These are phyloP conservation scores for Leishmania arabica DNA, from an alignment of 208 protist species.

Conservation along the genomic window DNA sequence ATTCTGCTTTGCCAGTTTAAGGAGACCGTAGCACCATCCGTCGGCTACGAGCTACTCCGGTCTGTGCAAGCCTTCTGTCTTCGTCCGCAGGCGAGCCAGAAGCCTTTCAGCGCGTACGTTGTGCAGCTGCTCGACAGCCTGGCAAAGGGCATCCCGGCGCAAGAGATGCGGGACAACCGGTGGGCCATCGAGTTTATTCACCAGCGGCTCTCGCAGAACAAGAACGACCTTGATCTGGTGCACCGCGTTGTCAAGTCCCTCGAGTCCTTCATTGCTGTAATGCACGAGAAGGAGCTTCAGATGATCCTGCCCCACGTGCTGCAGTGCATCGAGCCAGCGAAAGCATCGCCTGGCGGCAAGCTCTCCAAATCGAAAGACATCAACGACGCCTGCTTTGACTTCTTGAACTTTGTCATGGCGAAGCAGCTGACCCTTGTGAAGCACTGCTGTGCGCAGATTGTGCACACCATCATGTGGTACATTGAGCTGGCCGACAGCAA, in stretches of 20 bases:
- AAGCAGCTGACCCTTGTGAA: constrained; percentile 77
- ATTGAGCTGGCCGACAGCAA: constrained; percentile 78
- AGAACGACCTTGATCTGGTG: constrained; percentile 79
- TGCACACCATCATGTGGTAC: constrained; percentile 89
- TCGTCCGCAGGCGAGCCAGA: constrained; percentile 83
- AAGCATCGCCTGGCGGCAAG: constrained; percentile 33
- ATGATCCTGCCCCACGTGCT: constrained; percentile 87
- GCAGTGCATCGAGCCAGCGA: constrained; percentile 86
- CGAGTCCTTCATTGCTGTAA: constrained; percentile 82
- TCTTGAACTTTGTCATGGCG: constrained; percentile 82
- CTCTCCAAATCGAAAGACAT: constrained; percentile 74
- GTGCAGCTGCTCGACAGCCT: constrained; percentile 88
- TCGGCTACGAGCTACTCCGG: constrained; percentile 70
- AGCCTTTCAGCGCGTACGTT: constrained; percentile 79
- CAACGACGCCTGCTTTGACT: constrained; percentile 88
- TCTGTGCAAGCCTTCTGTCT: constrained; percentile 78
- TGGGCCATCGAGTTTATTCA: constrained; percentile 93
- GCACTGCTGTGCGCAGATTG: constrained; percentile 86
- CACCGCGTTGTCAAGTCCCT: constrained; percentile 84
- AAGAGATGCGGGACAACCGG: constrained; percentile 88
- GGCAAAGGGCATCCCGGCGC: constrained; percentile 67
- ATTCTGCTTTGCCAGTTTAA: constrained; percentile 72
- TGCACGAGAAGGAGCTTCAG: constrained; percentile 89
- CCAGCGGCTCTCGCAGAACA: constrained; percentile 88
- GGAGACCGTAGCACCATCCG: constrained; percentile 63